These are phyloP conservation scores for Flammula alnicola DNA, from an alignment of 1,284 basidiomycete genomes.

Conservation along the genomic window DNA sequence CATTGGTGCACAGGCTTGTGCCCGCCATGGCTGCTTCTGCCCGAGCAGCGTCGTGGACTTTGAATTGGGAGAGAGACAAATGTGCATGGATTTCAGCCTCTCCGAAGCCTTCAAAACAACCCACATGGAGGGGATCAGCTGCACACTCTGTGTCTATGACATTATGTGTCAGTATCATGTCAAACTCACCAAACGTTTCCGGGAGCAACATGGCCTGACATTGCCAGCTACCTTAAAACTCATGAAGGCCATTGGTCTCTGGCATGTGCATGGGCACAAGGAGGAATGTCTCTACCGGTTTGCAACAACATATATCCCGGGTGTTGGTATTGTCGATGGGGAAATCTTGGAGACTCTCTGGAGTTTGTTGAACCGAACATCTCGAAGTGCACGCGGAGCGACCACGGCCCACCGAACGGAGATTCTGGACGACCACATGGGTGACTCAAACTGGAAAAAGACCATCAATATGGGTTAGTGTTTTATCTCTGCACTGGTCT, in stretches of 20 bases:
- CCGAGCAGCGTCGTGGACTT: constrained; percentile 23
- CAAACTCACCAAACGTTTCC: constrained; percentile 17
- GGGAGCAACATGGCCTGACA: background rate
- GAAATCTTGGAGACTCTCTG: constrained; percentile 27
- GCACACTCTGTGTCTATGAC: constrained; percentile 25
- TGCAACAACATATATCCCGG: constrained; percentile 21
- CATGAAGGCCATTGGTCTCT: constrained; percentile 22
- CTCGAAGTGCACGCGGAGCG: constrained; percentile 7
- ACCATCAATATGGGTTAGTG: constrained; percentile 19
- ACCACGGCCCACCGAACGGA: constrained; percentile 17
- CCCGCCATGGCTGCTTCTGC: constrained; percentile 23
- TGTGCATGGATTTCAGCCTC: constrained; percentile 28
- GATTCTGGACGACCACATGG: constrained; percentile 21
- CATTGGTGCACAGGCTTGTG: constrained; percentile 24
- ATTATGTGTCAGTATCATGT: constrained; percentile 28
- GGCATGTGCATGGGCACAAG: constrained; percentile 29
- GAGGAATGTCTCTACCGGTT: constrained; percentile 23
- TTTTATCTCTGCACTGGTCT: background rate
- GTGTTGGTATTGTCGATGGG: constrained; percentile 21
- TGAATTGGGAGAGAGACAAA: constrained; percentile 27
- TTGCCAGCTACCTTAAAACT: constrained; percentile 13
- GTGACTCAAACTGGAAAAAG: constrained; percentile 25
- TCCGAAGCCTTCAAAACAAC: constrained; percentile 20
- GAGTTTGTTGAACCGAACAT: constrained; percentile 17
- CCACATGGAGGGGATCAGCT: constrained; percentile 4